Base-by-base conservation (phyloP, 805 yeast species). In the Zygosaccharomyces bisporus region DNA sequence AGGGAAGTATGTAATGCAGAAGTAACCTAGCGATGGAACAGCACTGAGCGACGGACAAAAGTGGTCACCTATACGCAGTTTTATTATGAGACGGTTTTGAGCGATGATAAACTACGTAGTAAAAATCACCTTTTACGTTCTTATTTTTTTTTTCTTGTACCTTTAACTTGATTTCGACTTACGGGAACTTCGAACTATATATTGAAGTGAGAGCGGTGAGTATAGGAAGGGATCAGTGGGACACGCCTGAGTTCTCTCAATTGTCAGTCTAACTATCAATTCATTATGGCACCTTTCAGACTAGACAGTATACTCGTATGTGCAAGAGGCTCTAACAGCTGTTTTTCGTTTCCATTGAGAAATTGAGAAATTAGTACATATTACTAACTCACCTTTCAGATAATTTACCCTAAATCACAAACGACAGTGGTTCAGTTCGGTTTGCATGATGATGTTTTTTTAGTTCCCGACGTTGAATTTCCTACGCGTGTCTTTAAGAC, bases 351-450 rank as follows among this genome's bases (percentile, higher is more conserved):
- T n/a, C n/a, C n/a, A n/a, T n/a, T n/a, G n/a, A n/a, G n/a, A n/a
- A 27, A 27, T 10, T 10, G 21, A 27, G 8, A 9, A 16, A 33
- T n/a, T 12, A 25, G 32, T 17, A 20, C 30, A 37, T 24, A 21
- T 24, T 48, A 48, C 54, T 50, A 55, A 43, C 54, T 27, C 25
- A 2, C 10, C 8, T 30, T 23, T 10, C 23, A 55, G 69, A 76
- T 90, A 21, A 76, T 90, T 21, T 81, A 87, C 44, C 86, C 95
- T 1, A 96, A 96, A 21, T 83, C 95, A 2, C 71, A 69, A 42
- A 68, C 75, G 43, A 87, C 97, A 0, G 69, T 83, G 43, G 86
- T 86, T 21, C 85, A 84, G 53, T 81, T 86, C 60, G 96, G 96
- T 2, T 70, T 90, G 20, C 71, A 74, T 20, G 95, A 84, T 54